Conservation (phyloP, 371 early-diverging fungal genomes). For the Mucor piriformis region DNA sequence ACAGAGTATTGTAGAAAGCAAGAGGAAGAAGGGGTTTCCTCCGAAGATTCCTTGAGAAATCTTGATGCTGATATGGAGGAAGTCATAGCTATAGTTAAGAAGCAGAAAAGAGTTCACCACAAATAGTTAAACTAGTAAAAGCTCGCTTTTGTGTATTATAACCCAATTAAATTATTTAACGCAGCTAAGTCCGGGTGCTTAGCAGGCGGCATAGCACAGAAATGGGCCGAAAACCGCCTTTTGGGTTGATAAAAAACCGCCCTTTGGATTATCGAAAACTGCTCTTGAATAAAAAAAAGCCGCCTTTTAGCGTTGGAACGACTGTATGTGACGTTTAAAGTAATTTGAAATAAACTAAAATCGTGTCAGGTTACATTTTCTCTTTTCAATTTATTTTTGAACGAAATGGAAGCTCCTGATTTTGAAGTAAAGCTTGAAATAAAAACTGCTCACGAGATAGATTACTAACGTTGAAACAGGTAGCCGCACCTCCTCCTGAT, state of each 20-base stretch:
- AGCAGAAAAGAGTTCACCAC: slow-evolving; percentile 5
- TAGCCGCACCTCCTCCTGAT: slow-evolving; percentile 73
- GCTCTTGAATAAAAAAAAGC: slow-evolving; percentile 1
- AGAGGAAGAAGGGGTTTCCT: slow-evolving; percentile 5
- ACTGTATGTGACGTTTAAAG: slow-evolving; percentile 9
- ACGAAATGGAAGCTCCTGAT: slow-evolving; percentile 13
- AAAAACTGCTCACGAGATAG: neutral
- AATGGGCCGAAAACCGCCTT: slow-evolving; percentile 12
- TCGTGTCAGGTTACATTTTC: neutral
- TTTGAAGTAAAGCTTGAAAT: slow-evolving; percentile 7
- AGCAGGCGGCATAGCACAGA: slow-evolving; percentile 15
- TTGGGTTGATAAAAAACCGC: slow-evolving; percentile 1
- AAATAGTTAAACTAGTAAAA: slow-evolving; percentile 18
- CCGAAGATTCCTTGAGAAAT: slow-evolving; percentile 5
- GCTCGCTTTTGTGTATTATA: slow-evolving; percentile 17
- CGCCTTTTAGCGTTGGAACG: slow-evolving; percentile 12
- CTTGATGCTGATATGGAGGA: slow-evolving; percentile 19
- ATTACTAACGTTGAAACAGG: slow-evolving; percentile 26
- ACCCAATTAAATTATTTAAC: slow-evolving; percentile 15
- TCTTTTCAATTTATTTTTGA: neutral
- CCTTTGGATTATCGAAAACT: neutral
- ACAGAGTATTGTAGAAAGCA: slow-evolving; percentile 13
- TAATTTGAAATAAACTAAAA: no score
- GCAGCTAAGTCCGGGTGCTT: slow-evolving; percentile 12
- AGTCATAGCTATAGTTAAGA: slow-evolving; percentile 12